Base-by-base conservation (phyloP, 257 asterid species). In the Solanum pinnatisectum region DNA sequence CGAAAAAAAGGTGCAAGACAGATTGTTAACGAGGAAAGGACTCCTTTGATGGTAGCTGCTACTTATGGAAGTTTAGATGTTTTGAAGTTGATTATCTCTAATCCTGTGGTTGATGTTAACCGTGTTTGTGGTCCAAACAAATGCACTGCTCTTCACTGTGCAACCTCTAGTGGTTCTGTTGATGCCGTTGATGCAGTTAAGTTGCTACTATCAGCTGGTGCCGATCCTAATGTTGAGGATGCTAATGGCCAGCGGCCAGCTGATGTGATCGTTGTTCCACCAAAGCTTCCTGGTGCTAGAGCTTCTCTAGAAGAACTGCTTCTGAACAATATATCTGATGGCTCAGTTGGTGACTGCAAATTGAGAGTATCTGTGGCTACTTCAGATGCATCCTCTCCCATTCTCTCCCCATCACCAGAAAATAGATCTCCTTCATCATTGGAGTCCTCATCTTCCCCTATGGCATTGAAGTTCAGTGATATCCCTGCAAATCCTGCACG, bases 121-220 rank as follows among this genome's bases (percentile, higher is more conserved):
- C 93, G 92, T 74, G n/a, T 89, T 10, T 95, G 98, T 88, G 98
- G 99, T 18, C 93, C 87, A 15, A 92, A 95, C 60, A 95, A 94
- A 89, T 91, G 94, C 92, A 96, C 99, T 44, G 98, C 98, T n/a
- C 98, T 97, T 71, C 99, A 97, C 83, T 96, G 98, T 94, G 99
- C 99, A 44, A 91, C 98, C 13, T 94, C 92, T 30, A 95, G 99
- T 81, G 99, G 98, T 35, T 93, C 98, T 63, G 88, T 88, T 30
- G 87, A 94, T 65, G 95, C 92, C 10, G 86, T 90, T 72, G 94
- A 88, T n/a, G 94, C 91, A 44, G 92, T 94, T 35, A 94, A 93
- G 89, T 90, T 95, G 84, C 94, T 97, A n/a, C 85, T 97, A 6
- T 95, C 97, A 8, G 96, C 96, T 82, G 99, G 99, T 70, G 98